Conservation (phyloP, 169 alveolate species). For the Besnoitia besnoiti region DNA sequence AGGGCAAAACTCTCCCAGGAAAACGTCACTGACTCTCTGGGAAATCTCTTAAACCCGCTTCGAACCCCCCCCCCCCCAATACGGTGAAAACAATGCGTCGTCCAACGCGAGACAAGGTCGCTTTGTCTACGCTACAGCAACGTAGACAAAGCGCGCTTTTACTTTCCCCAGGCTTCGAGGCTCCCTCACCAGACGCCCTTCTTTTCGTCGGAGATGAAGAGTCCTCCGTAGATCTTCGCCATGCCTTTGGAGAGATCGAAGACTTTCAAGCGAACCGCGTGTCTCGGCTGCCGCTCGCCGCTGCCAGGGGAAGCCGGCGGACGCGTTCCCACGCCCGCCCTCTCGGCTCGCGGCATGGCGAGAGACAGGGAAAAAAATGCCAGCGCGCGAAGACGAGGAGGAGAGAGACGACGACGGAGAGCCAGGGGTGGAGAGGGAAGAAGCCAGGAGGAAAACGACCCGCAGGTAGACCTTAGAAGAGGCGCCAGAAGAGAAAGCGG, state of each 20-base stretch:
- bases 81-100: too few relatives aligned
- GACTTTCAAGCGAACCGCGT: constrained; percentile 11
- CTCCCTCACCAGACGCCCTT: constrained; percentile 50
- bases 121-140: too few relatives aligned
- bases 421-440: not conserved
- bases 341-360: not conserved
- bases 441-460: too few relatives aligned
- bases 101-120: too few relatives aligned
- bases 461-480: too few relatives aligned
- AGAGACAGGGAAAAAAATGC: not conserved
- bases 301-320: not conserved
- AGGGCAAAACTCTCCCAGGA: too few relatives aligned
- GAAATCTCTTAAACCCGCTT: too few relatives aligned
- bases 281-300: not conserved
- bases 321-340: not conserved
- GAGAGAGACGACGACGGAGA: not conserved
- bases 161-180: not conserved
- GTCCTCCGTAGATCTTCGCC: constrained; percentile 8
- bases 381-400: not conserved
- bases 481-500: too few relatives aligned
- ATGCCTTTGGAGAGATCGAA: constrained; percentile 47
- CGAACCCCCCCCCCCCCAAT: too few relatives aligned
- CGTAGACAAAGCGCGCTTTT: not conserved
- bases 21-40: too few relatives aligned
- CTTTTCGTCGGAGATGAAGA: constrained; percentile 44